Evolutionary conservation across 805 yeast genomes (phyloP), one percentile per base, ranked within the genome.

Genomic region (Yamadazyma paraphyllophila): DNA sequence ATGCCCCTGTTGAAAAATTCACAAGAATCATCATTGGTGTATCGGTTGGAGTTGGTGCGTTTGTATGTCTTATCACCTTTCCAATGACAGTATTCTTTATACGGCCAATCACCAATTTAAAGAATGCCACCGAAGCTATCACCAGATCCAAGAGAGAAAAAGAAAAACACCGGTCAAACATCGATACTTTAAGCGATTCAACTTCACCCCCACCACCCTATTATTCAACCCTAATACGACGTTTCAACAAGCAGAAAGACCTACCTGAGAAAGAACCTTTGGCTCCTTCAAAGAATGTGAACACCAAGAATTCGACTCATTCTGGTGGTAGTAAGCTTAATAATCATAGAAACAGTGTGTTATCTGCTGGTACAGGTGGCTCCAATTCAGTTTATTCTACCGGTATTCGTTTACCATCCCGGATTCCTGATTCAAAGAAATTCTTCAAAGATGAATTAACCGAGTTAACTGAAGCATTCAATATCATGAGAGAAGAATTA

Each of bases 401-500:
- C 52, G 80, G 61, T 10, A 69, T 69, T 36, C 49, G 73, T 17
- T 53, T 72, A 10, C 77, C 78, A 0, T 64, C 63, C 2, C 55
- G 60, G 38, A 68, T 72, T 13, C 63, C 65, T 4, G 56, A 57
- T 43, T 58, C 67, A 2, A 69, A 69, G 44, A 68, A 82, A 37
- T 54, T 83, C 24, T 79, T 86, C 57, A 73, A 79, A 36, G 97
- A 94, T 69, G 99, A 92, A 65, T 73, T 92, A 37, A 85, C 92
- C 0, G 96, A 90, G 56, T 69, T 92, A 26, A 83, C 96, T 0
- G 91, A 84, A 31, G 92, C 96, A 0, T 92, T 91, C 65, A 90
- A 91, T 57, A 83, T 84, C 15, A 90, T 92, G 97, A 83, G 95
- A 3, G 88, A 84, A 57, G 96, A 88, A 57, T 73, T 92, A 30